phyloP scores from a whole-genome alignment of 768 basidiomycete species.

The Lactifluus subvellereus region DNA sequence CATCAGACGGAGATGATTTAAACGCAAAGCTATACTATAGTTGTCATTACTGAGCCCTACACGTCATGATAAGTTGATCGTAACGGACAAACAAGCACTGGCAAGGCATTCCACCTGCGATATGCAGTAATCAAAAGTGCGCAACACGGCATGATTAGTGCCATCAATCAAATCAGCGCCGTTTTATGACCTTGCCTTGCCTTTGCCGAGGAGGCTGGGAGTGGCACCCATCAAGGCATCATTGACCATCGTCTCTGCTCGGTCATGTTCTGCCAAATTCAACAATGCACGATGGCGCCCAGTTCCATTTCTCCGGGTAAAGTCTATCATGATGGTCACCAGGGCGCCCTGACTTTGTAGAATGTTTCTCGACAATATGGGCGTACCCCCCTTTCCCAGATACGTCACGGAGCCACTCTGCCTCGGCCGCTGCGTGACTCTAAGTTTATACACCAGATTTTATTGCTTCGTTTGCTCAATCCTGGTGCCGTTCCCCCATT shows the following conservation, averaged over 20 bases:
- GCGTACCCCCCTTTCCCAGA: background rate
- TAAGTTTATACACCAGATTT: background rate
- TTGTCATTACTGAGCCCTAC: background rate
- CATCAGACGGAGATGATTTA: background rate
- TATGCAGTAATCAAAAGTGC: background rate
- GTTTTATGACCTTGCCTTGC: too few relatives aligned
- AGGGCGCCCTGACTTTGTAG: background rate
- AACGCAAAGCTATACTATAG: background rate
- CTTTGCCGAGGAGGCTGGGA: too few relatives aligned
- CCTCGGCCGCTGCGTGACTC: background rate
- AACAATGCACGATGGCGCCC: background rate
- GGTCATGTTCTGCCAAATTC: background rate
- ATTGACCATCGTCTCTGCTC: background rate
- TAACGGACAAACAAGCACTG: background rate
- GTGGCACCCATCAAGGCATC: background rate
- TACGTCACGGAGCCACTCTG: background rate
- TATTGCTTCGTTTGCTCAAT: background rate
- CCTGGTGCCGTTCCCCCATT: background rate
- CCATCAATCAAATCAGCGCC: background rate
- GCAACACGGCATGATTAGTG: background rate
- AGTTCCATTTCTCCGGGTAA: background rate
- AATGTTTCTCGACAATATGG: background rate
- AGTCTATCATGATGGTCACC: slow-evolving; percentile 13
- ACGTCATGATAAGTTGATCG: background rate
- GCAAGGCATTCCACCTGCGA: background rate